Percentiles rank a stretch among this genome's conserved stretches.
Conservation (phyloP, 2,329 filamentous ascomycete genomes). For the Colletotrichum tofieldiae region DNA sequence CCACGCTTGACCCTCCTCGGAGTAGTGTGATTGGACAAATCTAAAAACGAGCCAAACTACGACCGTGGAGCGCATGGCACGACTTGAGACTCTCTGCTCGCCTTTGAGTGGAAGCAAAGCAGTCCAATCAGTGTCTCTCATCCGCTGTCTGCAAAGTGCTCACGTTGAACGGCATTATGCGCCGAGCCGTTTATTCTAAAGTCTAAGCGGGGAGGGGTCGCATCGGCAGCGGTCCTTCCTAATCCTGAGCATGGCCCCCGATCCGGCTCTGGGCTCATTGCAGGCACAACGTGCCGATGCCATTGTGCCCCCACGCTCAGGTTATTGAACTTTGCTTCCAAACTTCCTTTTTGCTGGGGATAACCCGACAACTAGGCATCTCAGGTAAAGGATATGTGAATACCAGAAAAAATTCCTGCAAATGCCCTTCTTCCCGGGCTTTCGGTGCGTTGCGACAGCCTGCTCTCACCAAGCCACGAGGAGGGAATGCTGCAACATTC, state of each 20-base stretch:
- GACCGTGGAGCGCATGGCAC: neutral
- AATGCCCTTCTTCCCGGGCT: neutral
- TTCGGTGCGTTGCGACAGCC: neutral
- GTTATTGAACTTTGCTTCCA: slow-evolving; percentile 15
- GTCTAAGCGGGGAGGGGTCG: slow-evolving; percentile 20
- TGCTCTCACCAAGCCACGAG: neutral
- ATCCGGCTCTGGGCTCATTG: slow-evolving; percentile 4
- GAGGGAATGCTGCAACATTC: neutral
- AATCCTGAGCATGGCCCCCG: slow-evolving; percentile 4
- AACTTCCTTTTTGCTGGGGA: slow-evolving; percentile 9
- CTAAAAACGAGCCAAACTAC: neutral
- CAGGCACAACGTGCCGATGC: slow-evolving; percentile 1
- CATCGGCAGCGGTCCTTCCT: slow-evolving; percentile 14
- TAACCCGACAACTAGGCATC: slow-evolving; percentile 4
- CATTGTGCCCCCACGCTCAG: slow-evolving; percentile 20
- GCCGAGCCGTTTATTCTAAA: slow-evolving; percentile 27
- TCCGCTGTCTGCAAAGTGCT: slow-evolving; percentile 18
- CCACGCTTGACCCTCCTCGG: neutral
- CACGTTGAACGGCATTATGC: slow-evolving; percentile 31
- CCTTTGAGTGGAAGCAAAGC: neutral
- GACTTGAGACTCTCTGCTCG: neutral
- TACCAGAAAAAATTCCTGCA: neutral
- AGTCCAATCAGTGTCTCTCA: slow-evolving; percentile 2
- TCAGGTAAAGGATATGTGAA: slow-evolving; percentile 7
- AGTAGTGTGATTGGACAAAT: neutral